phyloP scores from a whole-genome alignment of 2,329 filamentous ascomycete genomes.

The Tolypocladium nubicola region DNA sequence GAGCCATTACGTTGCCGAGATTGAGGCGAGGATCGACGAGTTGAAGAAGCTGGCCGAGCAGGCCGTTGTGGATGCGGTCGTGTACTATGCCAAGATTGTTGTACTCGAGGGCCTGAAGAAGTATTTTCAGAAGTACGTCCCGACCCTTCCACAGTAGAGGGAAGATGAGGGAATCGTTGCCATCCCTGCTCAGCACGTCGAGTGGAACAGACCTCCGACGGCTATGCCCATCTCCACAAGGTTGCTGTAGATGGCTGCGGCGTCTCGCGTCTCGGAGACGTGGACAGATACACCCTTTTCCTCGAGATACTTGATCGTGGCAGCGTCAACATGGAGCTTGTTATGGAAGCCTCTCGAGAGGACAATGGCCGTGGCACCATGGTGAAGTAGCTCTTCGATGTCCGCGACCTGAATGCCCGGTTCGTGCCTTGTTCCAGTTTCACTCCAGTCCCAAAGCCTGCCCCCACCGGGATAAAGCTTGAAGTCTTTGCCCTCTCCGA shows the following conservation, averaged over 20 bases:
- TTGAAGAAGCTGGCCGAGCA: no score
- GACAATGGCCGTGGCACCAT: constrained; percentile 4
- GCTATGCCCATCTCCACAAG: neutral
- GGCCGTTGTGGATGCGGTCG: no score
- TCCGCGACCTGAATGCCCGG: constrained; percentile 2
- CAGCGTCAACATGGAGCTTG: constrained; percentile 2
- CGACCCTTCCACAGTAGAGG: neutral
- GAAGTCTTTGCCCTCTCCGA: constrained; percentile 3
- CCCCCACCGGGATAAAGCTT: constrained; percentile 6
- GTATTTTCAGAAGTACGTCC: neutral
- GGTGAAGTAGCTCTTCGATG: constrained; percentile 4
- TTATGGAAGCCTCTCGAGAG: constrained; percentile 5
- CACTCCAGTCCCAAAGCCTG: constrained; percentile 5
- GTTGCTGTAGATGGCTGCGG: neutral
- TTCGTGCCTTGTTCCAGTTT: constrained; percentile 1
- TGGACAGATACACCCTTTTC: neutral
- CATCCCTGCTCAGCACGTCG: neutral
- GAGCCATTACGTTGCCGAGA: neutral
- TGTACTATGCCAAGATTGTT: neutral
- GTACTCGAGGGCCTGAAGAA: neutral
- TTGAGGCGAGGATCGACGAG: neutral
- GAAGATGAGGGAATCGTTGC: neutral
- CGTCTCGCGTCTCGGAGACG: neutral
- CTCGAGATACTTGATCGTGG: constrained; percentile 1
- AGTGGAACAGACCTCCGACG: neutral